Evolutionary conservation across 2,329 filamentous ascomycete species (phyloP).

Genomic region (Exophiala aquamarina): DNA sequence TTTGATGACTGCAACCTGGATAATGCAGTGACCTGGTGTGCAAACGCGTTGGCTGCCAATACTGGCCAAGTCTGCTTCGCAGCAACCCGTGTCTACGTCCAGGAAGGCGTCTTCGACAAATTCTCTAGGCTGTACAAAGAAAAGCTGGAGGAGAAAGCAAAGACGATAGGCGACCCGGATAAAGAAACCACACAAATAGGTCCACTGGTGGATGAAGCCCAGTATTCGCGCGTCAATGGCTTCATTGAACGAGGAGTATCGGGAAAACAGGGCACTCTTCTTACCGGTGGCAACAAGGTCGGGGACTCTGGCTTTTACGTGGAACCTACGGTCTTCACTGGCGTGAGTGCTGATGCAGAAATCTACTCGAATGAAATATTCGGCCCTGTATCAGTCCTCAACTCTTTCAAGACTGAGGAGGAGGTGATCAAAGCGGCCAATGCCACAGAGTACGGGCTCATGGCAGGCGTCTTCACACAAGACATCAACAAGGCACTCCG

Average conservation of each 20-base stretch:
- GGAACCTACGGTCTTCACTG: slow-evolving; percentile 58
- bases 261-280: slow-evolving; percentile 68
- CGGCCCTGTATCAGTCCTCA: slow-evolving; percentile 39
- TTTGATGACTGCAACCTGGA: slow-evolving; percentile 37
- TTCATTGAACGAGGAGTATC: slow-evolving; percentile 66
- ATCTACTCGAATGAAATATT: slow-evolving; percentile 42
- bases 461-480: slow-evolving; percentile 40
- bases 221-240: slow-evolving; percentile 68
- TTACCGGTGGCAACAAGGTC: slow-evolving; percentile 60
- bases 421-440: slow-evolving; percentile 39
- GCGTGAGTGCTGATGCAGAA: slow-evolving; percentile 45
- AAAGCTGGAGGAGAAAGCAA: slow-evolving; percentile 57
- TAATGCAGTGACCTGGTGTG: slow-evolving; percentile 33
- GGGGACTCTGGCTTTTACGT: slow-evolving; percentile 56
- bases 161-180: slow-evolving; percentile 70
- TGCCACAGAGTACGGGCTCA: slow-evolving; percentile 40
- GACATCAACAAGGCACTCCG: slow-evolving; percentile 40
- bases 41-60: slow-evolving; percentile 32
- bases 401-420: slow-evolving; percentile 37
- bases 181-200: slow-evolving; percentile 70
- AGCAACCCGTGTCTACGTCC: slow-evolving; percentile 36
- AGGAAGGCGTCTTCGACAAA: slow-evolving; percentile 32
- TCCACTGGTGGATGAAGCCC: slow-evolving; percentile 69
- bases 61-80: slow-evolving; percentile 36
- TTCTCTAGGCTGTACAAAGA: slow-evolving; percentile 38